Conservation (phyloP, 805 yeast genomes). For the Yarrowia phangngaensis region DNA sequence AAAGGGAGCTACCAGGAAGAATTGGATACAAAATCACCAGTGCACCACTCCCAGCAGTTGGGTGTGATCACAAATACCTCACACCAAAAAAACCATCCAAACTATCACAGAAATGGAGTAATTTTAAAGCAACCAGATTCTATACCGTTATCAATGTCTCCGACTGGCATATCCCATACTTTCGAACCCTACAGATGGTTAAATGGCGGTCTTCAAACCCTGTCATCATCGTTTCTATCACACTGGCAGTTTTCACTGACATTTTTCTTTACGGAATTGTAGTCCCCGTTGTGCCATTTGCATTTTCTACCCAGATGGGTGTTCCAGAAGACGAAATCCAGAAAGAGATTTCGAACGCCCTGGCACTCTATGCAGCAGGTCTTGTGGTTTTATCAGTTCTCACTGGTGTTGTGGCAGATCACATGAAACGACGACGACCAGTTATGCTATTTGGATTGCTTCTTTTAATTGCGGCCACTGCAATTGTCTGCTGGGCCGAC, state of each 20-base stretch:
- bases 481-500: conserved; percentile 36
- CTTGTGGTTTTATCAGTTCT: conserved; percentile 36
- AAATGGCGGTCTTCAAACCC: conserved; percentile 31
- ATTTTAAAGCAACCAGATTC: not conserved
- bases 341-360: conserved; percentile 33
- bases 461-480: conserved; percentile 36
- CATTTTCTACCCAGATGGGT: conserved; percentile 35
- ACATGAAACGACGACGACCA: conserved; percentile 31
- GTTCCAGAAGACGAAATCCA: conserved; percentile 35
- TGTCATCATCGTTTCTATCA: conserved; percentile 35
- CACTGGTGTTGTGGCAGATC: conserved; percentile 37
- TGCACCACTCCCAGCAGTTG: too few species aligned
- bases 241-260: conserved; percentile 39
- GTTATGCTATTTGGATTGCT: conserved; percentile 38
- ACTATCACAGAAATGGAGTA: not conserved
- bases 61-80: too few species aligned
- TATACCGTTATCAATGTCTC: not conserved
- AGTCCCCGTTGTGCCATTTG: conserved; percentile 40
- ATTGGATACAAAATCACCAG: too few species aligned
- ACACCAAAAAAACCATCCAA: not conserved
- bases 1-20: too few species aligned
- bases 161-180: conserved; percentile 15
- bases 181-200: conserved; percentile 12
- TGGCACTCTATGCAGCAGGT: conserved; percentile 39
- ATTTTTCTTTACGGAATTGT: conserved; percentile 37